phyloP scores from a whole-genome alignment of 805 yeast genomes.

The Cyberlindnera veronae region DNA sequence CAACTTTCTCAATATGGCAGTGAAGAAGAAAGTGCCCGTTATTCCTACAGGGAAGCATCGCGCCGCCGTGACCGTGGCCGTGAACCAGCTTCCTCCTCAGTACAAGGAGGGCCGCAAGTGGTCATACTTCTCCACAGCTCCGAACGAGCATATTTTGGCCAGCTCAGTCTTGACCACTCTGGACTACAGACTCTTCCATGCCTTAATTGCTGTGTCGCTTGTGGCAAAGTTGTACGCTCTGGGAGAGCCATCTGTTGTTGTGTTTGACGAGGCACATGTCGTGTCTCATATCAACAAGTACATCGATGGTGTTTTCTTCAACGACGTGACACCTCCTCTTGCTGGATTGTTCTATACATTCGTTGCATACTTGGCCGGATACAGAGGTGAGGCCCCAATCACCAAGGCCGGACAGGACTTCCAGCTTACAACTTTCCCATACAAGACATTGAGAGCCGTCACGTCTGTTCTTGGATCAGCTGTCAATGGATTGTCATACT shows the following conservation, averaged over 20 bases:
- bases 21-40: conserved; percentile 10
- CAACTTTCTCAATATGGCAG: conserved; percentile 8
- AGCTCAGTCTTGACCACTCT: conserved; percentile 3
- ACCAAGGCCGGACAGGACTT: conserved; percentile 18
- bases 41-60: neutral
- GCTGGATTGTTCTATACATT: conserved; percentile 56
- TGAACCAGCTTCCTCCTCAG: conserved; percentile 24
- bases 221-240: conserved; percentile 22
- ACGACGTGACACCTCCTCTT: conserved; percentile 74
- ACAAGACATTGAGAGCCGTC: conserved; percentile 51
- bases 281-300: conserved; percentile 41
- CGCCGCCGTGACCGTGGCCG: neutral
- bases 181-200: conserved; percentile 1
- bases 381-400: conserved; percentile 37
- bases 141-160: conserved; percentile 11
- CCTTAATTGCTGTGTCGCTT: conserved; percentile 23
- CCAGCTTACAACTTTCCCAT: conserved; percentile 36
- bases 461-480: conserved; percentile 54
- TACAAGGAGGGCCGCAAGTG: conserved; percentile 32
- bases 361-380: conserved; percentile 49
- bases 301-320: conserved; percentile 55
- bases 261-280: conserved; percentile 47
- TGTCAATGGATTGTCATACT: conserved; percentile 49
- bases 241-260: conserved; percentile 29
- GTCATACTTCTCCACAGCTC: conserved; percentile 29